Conservation (phyloP, 1,284 basidiomycete genomes). For the Abortiporus biennis region DNA sequence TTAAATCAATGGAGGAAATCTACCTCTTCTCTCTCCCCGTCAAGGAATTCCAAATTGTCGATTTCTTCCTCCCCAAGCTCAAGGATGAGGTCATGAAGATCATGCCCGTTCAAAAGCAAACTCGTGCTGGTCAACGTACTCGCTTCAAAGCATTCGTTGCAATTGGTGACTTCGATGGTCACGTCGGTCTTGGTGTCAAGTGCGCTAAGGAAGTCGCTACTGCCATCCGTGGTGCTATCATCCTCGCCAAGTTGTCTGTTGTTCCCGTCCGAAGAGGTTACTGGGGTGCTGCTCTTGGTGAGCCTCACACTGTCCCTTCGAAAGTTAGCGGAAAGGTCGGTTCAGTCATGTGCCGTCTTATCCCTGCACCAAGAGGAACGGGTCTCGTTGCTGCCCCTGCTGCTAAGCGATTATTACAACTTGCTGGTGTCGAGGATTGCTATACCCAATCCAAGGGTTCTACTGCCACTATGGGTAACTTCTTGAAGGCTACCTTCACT, state of each 20-base stretch:
- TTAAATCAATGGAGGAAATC: conserved; percentile 99
- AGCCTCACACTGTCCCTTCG: conserved; percentile 98
- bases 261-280: conserved; percentile 97
- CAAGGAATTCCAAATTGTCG: conserved; percentile 98
- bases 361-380: conserved; percentile 97
- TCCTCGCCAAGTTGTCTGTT: conserved; percentile 93
- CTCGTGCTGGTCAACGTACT: conserved; percentile 98
- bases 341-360: conserved; percentile 98
- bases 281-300: conserved; percentile 98
- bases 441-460: conserved; percentile 98
- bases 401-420: conserved; percentile 94
- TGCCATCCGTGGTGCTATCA: conserved; percentile 97
- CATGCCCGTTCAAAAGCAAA: conserved; percentile 99
- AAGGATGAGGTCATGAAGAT: conserved; percentile 99
- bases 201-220: conserved; percentile 99
- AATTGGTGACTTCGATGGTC: conserved; percentile 97
- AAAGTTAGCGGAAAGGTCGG: conserved; percentile 99
- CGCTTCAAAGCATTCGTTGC: conserved; percentile 99
- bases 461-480: conserved; percentile 99
- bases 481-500: conserved; percentile 98
- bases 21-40: conserved; percentile 99
- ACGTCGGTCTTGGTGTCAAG: conserved; percentile 99
- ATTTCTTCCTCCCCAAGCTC: conserved; percentile 95
- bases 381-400: conserved; percentile 99
- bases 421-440: conserved; percentile 94